These are phyloP conservation scores for Panicum miliaceum DNA, from an alignment of 176 grass and related monocot genomes.

Conservation along the genomic window DNA sequence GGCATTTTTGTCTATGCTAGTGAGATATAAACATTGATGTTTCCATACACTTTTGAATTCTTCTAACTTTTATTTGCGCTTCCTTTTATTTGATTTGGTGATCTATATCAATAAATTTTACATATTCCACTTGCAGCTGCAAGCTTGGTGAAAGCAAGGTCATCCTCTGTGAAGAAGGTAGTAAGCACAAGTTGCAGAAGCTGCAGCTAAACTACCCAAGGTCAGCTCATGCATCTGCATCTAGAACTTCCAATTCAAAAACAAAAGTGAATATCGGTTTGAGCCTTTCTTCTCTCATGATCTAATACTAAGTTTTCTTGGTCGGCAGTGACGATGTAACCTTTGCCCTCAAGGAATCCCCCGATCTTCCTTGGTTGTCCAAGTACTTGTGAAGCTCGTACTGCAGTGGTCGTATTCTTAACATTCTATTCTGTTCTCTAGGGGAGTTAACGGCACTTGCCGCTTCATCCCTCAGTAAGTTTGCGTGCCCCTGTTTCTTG, in stretches of 20 bases:
- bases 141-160: constrained; percentile 93
- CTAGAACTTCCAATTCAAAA: neutral
- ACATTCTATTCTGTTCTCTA: constrained; percentile 2
- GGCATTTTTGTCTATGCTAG: neutral
- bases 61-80: neutral
- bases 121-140: constrained; percentile 56
- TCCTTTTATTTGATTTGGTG: neutral
- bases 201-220: constrained; percentile 96
- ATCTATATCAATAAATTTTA: neutral
- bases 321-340: constrained; percentile 82
- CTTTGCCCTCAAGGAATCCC: constrained; percentile 88
- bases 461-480: constrained; percentile 32
- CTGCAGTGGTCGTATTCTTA: neutral
- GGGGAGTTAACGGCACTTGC: neutral
- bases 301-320: constrained; percentile 36
- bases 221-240: constrained; percentile 44
- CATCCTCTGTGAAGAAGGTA: constrained; percentile 88
- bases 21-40: constrained; percentile 2
- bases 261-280: neutral
- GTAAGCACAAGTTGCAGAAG: constrained; percentile 88
- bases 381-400: constrained; percentile 67
- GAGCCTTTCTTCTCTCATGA: constrained; percentile 9
- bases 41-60: constrained; percentile 10
- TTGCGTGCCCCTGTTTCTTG: neutral
- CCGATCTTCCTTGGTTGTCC: constrained; percentile 86